These are phyloP conservation scores for Smittium culicis DNA, from an alignment of 371 early-diverging fungal genomes.

Conservation along the genomic window DNA sequence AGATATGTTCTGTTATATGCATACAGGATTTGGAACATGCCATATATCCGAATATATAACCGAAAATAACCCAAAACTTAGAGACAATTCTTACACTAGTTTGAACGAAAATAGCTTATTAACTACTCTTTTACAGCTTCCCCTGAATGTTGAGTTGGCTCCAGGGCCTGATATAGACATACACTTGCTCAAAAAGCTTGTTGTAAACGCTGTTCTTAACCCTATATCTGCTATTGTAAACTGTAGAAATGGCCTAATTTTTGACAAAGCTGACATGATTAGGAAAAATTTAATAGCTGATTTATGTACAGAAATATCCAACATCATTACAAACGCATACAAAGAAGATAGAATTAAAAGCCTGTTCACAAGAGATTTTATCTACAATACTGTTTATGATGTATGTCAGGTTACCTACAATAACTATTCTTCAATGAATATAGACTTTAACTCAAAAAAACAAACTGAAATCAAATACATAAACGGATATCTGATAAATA, in stretches of 20 bases:
- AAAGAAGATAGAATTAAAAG: too few species aligned
- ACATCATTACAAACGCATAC: too few species aligned
- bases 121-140: slow-evolving; percentile 18
- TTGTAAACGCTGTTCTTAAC: slow-evolving; percentile 44
- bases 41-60: slow-evolving; percentile 28
- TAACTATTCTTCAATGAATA: slow-evolving; percentile 45
- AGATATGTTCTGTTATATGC: slow-evolving; percentile 33
- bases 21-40: slow-evolving; percentile 35
- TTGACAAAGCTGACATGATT: background rate
- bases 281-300: background rate
- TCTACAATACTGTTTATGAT: slow-evolving; percentile 22
- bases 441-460: slow-evolving; percentile 31
- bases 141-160: slow-evolving; percentile 19
- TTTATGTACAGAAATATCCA: slow-evolving; percentile 4
- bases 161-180: slow-evolving; percentile 31
- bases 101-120: slow-evolving; percentile 17
- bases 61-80: slow-evolving; percentile 12
- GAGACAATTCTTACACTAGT: background rate
- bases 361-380: too few species aligned
- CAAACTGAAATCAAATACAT: slow-evolving; percentile 45
- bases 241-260: slow-evolving; percentile 30
- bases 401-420: slow-evolving; percentile 25
- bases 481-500: slow-evolving; percentile 37
- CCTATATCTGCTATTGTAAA: slow-evolving; percentile 37
- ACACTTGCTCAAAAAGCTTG: slow-evolving; percentile 38